Evolutionary conservation across 2,329 filamentous ascomycete genomes (phyloP).

Genomic region (Fusarium sterilihyphosum): DNA sequence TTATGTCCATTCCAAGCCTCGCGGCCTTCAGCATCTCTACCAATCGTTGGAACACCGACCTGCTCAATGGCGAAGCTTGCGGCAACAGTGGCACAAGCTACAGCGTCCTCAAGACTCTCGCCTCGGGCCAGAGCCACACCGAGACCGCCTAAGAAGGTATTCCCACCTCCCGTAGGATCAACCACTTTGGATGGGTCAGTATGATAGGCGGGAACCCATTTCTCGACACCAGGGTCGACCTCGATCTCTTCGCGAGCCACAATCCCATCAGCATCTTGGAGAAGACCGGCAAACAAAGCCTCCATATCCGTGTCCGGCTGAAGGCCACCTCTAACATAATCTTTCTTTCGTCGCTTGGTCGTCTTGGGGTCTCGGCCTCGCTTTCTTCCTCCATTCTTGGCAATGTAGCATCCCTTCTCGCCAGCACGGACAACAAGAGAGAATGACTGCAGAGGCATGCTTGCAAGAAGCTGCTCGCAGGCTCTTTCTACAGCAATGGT

Average conservation of each 20-base stretch:
- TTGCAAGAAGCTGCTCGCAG: slow-evolving; percentile 70
- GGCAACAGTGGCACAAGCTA: slow-evolving; percentile 80
- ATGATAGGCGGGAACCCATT: slow-evolving; percentile 85
- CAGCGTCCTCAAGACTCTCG: slow-evolving; percentile 72
- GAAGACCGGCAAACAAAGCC: slow-evolving; percentile 67
- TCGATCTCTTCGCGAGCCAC: slow-evolving; percentile 68
- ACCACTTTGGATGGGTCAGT: slow-evolving; percentile 66
- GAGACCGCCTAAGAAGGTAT: slow-evolving; percentile 80
- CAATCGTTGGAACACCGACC: slow-evolving; percentile 78
- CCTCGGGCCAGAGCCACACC: slow-evolving; percentile 69
- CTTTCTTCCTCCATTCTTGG: slow-evolving; percentile 65
- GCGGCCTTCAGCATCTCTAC: slow-evolving; percentile 52
- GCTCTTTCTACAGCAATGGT: slow-evolving; percentile 63
- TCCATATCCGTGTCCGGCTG: slow-evolving; percentile 71
- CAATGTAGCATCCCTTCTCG: slow-evolving; percentile 75
- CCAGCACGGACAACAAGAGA: slow-evolving; percentile 77
- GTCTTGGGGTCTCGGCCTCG: slow-evolving; percentile 46
- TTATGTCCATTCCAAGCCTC: slow-evolving; percentile 71
- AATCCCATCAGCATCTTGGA: slow-evolving; percentile 63
- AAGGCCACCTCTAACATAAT: slow-evolving; percentile 61
- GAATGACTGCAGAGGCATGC: slow-evolving; percentile 72
- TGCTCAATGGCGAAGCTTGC: slow-evolving; percentile 97
- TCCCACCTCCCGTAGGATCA: slow-evolving; percentile 96
- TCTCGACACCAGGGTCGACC: slow-evolving; percentile 71
- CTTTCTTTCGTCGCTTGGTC: slow-evolving; percentile 54